Base-by-base conservation (phyloP, 2,329 filamentous ascomycete species). In the Chrysoporthe deuterocubensis region DNA sequence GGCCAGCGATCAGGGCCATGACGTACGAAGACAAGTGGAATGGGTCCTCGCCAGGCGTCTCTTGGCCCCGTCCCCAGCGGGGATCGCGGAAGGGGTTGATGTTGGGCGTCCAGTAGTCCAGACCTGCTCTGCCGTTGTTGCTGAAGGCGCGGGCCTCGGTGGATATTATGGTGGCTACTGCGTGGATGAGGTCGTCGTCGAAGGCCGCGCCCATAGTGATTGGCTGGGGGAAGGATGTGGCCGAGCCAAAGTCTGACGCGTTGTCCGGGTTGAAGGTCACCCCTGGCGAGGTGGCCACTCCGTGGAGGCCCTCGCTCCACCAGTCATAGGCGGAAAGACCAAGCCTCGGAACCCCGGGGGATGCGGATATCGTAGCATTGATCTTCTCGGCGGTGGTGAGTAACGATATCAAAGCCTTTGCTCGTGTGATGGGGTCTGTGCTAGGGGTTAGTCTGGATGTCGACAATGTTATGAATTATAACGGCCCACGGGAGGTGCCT, bases 91-190 rank as follows among this genome's bases (percentile, higher is more conserved):
- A 90, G 0, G 86, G 83, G 72, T 90, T 91, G 75, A 91, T 88
- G 73, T 91, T 90, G 0, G 90, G 89, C 0, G 89, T 88, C 85
- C 87, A 90, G 72, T 82, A 89, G 74, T 89, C 82, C 14, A 88
- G 76, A 0, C 85, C 85, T 2, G 83, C 84, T 14, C 82, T 79
- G 3, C 85, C 86, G 8, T 75, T 82, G 71, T 92, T 92, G 73
- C 81, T 88, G 74, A 90, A 92, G 0, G 89, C 89, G 50, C 90
- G 81, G 0, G 87, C 87, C 74, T 92, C 89, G 0, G 84, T 90
- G 6, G 66, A 68, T 8, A 70, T 40, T 37, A 87, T 82, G 1
- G 76, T 80, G 2, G 84, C 89, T 3, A 92, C 84, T 6, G 82
- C 78, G 26, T 82, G 75, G 70, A 92, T 85, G 43, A 92, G 76